phyloP scores from a whole-genome alignment of 257 asterid species.

The Scutellaria barbata region DNA sequence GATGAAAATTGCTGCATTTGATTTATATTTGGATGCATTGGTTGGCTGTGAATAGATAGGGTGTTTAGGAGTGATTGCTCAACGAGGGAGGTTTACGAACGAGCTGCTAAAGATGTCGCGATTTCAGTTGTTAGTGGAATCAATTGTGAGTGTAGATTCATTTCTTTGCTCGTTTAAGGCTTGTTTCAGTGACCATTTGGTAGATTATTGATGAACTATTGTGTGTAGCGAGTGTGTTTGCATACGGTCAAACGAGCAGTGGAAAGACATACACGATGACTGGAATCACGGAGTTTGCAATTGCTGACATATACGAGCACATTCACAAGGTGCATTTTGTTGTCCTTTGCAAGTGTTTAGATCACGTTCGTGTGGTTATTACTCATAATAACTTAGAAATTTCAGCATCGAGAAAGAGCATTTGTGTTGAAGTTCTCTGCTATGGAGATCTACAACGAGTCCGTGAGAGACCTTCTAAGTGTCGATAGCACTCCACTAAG shows the following conservation, averaged over 20 bases:
- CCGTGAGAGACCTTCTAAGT: constrained; percentile 89
- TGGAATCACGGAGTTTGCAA: constrained; percentile 88
- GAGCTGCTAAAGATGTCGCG: constrained; percentile 90
- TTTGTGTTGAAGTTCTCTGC: constrained; percentile 84
- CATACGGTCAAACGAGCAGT: constrained; percentile 98
- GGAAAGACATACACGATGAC: constrained; percentile 97
- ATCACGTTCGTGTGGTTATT: constrained; percentile 4
- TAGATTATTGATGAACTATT: constrained; percentile 11
- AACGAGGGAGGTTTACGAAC: constrained; percentile 85
- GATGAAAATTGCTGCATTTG: too few species aligned
- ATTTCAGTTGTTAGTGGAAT: constrained; percentile 83
- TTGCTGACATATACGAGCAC: constrained; percentile 78
- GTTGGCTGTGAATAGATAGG: constrained; percentile 55
- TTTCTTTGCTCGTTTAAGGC: not conserved
- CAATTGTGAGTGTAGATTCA: constrained; percentile 61
- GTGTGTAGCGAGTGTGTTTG: constrained; percentile 82
- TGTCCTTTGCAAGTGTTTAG: not conserved
- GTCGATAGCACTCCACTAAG: constrained; percentile 72
- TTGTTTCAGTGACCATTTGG: not conserved
- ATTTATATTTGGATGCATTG: constrained; percentile 4
- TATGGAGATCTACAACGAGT: constrained; percentile 94
- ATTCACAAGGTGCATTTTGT: constrained; percentile 62
- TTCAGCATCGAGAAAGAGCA: constrained; percentile 81
- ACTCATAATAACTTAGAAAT: constrained; percentile 20
- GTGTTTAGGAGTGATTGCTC: constrained; percentile 75